A percentile compares a stretch with the other conserved stretches of the same genome.
phyloP scores from a whole-genome alignment of 2,329 filamentous ascomycete species.

The Trichoderma oligosporum region DNA sequence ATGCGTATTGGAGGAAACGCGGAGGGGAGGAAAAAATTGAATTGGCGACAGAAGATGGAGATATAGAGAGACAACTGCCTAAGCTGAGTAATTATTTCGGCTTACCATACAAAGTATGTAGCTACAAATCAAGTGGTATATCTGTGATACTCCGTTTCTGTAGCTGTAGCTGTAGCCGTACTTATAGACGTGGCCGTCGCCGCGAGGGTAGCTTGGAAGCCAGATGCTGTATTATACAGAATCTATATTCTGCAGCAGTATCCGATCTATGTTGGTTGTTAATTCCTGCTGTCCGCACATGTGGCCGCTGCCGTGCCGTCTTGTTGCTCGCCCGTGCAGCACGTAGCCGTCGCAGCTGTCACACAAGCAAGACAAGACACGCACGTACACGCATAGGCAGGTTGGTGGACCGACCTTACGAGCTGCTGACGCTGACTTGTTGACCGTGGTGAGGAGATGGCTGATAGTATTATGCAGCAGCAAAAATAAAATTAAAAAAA shows the following conservation, averaged over 20 bases:
- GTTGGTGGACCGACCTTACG: constrained; percentile 5
- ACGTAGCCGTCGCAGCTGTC: constrained; percentile 10
- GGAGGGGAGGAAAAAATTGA: neutral
- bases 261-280: neutral
- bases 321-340: constrained; percentile 18
- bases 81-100: constrained; percentile 8
- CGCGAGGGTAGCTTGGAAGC: neutral
- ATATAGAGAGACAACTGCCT: neutral
- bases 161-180: neutral
- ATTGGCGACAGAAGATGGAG: neutral
- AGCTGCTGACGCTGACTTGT: constrained; percentile 12
- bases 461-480: constrained; percentile 11
- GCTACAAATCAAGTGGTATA: too few relatives aligned
- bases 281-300: constrained; percentile 2
- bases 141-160: neutral
- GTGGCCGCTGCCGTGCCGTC: constrained; percentile 12
- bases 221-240: neutral
- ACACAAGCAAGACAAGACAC: constrained; percentile 15
- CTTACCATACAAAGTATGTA: neutral
- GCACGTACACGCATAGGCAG: neutral
- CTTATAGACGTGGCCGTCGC: neutral
- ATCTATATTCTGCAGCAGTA: neutral
- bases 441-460: constrained; percentile 16
- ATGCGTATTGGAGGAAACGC: neutral
- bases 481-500: too few relatives aligned